Evolutionary conservation across 768 basidiomycete species (phyloP).

Genomic region (Auricularia sp.): DNA sequence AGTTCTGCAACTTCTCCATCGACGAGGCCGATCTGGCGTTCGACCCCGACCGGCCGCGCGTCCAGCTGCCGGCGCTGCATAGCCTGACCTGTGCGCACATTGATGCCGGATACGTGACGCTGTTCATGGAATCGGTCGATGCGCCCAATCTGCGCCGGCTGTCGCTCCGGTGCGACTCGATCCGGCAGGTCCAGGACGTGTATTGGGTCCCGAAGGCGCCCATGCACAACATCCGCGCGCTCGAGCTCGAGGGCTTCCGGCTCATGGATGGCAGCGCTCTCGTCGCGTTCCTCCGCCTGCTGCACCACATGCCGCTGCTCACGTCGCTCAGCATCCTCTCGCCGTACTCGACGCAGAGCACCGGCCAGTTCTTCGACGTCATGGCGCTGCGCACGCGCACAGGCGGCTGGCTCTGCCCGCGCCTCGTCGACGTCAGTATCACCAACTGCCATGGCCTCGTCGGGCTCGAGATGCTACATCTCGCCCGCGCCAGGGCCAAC

Average conservation of each 20-base stretch:
- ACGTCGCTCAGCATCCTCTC: conserved; percentile 20
- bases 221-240: conserved; percentile 17
- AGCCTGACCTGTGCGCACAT: conserved; percentile 17
- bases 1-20: conserved; percentile 17
- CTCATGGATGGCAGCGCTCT: conserved; percentile 21
- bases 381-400: conserved; percentile 12
- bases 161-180: conserved; percentile 18
- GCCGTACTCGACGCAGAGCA: conserved; percentile 11
- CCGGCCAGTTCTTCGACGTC: conserved; percentile 18
- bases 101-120: conserved; percentile 19
- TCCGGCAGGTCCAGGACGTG: conserved; percentile 17
- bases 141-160: conserved; percentile 17
- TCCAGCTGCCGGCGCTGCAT: conserved; percentile 14
- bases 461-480: conserved; percentile 21
- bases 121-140: conserved; percentile 21
- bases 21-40: conserved; percentile 19
- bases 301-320: conserved; percentile 20
- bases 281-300: conserved; percentile 21
- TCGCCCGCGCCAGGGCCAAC: conserved; percentile 15
- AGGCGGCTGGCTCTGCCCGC: conserved; percentile 20
- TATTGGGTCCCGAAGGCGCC: conserved; percentile 20
- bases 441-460: conserved; percentile 21
- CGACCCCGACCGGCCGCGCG: conserved; percentile 10
- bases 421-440: conserved; percentile 19
- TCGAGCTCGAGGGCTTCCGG: conserved; percentile 21